Conservation (phyloP, 1,139 yeast species). For the Lodderomyces parapsilosis region DNA sequence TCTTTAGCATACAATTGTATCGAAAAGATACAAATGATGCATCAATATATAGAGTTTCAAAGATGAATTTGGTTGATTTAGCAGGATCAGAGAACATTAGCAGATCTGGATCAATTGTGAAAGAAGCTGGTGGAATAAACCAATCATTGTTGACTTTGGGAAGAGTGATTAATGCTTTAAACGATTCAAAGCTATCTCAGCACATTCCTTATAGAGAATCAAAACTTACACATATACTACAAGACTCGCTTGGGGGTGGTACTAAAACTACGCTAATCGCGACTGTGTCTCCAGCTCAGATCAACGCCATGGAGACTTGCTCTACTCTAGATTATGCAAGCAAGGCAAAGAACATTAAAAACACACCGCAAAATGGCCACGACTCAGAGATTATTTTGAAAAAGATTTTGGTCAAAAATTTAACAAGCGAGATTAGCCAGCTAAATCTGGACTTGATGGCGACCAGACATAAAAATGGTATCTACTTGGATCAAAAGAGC, state of each 20-base stretch:
- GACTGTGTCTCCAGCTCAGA: slow-evolving; percentile 76
- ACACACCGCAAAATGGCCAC: slow-evolving; percentile 60
- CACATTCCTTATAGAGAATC: slow-evolving; percentile 89
- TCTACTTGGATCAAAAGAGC: slow-evolving; percentile 58
- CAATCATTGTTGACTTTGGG: slow-evolving; percentile 82
- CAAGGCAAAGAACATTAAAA: slow-evolving; percentile 75
- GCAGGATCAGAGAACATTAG: slow-evolving; percentile 87
- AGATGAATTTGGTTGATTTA: slow-evolving; percentile 78
- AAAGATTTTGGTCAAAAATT: slow-evolving; percentile 55
- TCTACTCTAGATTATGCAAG: slow-evolving; percentile 86
- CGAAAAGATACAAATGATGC: slow-evolving; percentile 36
- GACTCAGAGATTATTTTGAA: slow-evolving; percentile 56
- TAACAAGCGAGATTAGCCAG: slow-evolving; percentile 56
- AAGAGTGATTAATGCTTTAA: slow-evolving; percentile 72
- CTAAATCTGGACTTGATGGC: slow-evolving; percentile 60
- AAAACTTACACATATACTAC: slow-evolving; percentile 72
- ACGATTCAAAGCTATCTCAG: slow-evolving; percentile 21
- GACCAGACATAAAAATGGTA: slow-evolving; percentile 61
- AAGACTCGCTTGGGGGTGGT: slow-evolving; percentile 81
- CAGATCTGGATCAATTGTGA: slow-evolving; percentile 80
- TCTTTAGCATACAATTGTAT: slow-evolving; percentile 61
- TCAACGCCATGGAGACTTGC: slow-evolving; percentile 72
- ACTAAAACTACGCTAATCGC: slow-evolving; percentile 81
- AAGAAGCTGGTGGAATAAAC: slow-evolving; percentile 87
- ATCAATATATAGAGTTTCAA: slow-evolving; percentile 47